Conservation (phyloP, 805 yeast species). For the Saccharomycopsis fibuligera region DNA sequence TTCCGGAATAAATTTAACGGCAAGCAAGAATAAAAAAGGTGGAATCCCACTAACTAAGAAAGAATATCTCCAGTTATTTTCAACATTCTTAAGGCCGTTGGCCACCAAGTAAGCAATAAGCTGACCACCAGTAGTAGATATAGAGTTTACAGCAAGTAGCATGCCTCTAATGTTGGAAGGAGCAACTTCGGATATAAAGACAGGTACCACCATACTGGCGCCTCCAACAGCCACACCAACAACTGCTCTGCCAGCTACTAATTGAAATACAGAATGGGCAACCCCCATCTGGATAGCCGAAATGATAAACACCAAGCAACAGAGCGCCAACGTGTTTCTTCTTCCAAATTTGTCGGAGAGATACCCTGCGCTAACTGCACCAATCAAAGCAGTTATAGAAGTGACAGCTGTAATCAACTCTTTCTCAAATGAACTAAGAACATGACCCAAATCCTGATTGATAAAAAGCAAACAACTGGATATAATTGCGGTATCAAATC, state of each 20-base stretch:
- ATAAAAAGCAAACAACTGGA: conserved; percentile 50
- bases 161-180: conserved; percentile 37
- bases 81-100: conserved; percentile 26
- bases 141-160: conserved; percentile 33
- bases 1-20: conserved; percentile 42
- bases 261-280: conserved; percentile 32
- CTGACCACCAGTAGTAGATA: conserved; percentile 47
- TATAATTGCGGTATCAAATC: conserved; percentile 61
- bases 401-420: conserved; percentile 40
- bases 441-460: conserved; percentile 33
- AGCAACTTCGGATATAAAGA: conserved; percentile 47
- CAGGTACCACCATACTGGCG: conserved; percentile 62
- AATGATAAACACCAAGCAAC: conserved; percentile 40
- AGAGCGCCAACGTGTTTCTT: conserved; percentile 32
- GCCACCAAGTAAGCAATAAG: conserved; percentile 38
- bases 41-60: conserved; percentile 36
- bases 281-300: conserved; percentile 46
- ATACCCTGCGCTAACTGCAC: conserved; percentile 45
- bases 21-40: conserved; percentile 33
- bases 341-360: conserved; percentile 46
- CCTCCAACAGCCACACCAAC: conserved; percentile 72
- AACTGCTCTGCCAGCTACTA: conserved; percentile 50
- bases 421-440: conserved; percentile 31
- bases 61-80: conserved; percentile 35
- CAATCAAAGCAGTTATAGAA: conserved; percentile 49